Evolutionary conservation across 495 filamentous ascomycete species (phyloP).

Genomic region (Extremus antarcticus): DNA sequence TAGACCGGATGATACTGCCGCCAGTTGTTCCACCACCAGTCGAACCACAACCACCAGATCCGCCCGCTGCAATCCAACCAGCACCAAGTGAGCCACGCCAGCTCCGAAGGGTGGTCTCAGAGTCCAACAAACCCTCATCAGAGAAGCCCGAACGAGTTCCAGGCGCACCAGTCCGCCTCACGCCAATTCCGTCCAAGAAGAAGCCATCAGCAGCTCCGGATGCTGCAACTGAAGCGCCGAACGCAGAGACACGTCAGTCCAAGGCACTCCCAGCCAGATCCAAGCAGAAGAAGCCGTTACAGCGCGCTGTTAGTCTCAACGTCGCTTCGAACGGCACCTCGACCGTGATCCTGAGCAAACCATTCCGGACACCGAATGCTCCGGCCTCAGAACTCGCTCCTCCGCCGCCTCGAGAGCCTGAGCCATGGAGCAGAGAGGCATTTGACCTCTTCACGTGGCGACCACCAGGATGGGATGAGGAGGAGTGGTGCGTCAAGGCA

Average conservation of each 20-base stretch:
- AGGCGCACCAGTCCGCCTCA: conserved; percentile 14
- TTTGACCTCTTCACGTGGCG: conserved; percentile 49
- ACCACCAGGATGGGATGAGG: conserved; percentile 25
- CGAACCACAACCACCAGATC: conserved; percentile 4
- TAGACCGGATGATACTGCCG: conserved; percentile 1
- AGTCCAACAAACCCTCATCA: conserved; percentile 6
- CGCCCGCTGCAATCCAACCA: background rate
- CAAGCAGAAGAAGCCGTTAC: background rate
- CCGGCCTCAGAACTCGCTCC: background rate
- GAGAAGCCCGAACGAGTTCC: conserved; percentile 9
- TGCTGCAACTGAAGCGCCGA: background rate
- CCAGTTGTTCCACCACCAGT: background rate
- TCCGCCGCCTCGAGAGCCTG: conserved; percentile 1
- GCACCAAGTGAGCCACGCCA: conserved; percentile 1
- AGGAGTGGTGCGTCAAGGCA: conserved; percentile 11
- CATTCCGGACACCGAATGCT: conserved; percentile 5
- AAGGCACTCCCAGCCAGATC: background rate
- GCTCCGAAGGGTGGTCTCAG: conserved; percentile 6
- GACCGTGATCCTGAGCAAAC: conserved; percentile 6
- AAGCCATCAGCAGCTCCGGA: background rate
- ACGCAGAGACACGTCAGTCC: background rate
- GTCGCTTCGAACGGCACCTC: conserved; percentile 2
- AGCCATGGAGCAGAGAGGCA: conserved; percentile 47
- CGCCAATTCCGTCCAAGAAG: conserved; percentile 6
- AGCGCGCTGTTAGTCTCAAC: conserved; percentile 12